Percentiles rank a stretch among this genome's conserved stretches.
Conservation (phyloP, 176 grass and related monocot genomes). For the Canna indica region DNA sequence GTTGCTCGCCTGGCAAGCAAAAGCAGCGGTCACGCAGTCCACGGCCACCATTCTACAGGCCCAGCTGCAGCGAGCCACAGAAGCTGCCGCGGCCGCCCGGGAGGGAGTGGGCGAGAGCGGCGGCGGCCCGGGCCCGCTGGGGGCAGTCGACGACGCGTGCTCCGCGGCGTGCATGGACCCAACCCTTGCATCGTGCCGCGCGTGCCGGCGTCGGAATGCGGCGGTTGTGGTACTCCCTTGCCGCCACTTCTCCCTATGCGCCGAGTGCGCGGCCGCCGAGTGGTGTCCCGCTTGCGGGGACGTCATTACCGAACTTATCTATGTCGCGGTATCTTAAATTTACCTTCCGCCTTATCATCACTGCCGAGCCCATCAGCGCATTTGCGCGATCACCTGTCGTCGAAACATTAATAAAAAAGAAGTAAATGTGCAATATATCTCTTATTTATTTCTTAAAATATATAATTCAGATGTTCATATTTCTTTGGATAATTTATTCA, state of each 20-base stretch:
- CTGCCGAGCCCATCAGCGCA: too few species aligned
- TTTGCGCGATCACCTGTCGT: background rate
- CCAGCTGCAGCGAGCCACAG: slow-evolving; percentile 49
- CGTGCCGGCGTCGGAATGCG: slow-evolving; percentile 24
- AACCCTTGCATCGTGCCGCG: slow-evolving; percentile 31
- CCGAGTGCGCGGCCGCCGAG: slow-evolving; percentile 28
- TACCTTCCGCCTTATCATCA: too few species aligned
- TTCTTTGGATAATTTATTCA: too few species aligned
- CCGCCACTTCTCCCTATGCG: slow-evolving; percentile 79
- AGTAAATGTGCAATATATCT: too few species aligned
- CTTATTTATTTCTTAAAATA: too few species aligned
- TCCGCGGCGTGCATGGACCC: too few species aligned
- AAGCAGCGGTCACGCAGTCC: slow-evolving; percentile 54
- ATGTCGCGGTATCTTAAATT: slow-evolving; percentile 41
- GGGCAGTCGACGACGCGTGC: too few species aligned
- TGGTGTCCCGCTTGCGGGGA: slow-evolving; percentile 51
- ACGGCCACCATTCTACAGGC: slow-evolving; percentile 50
- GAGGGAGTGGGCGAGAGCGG: slow-evolving; percentile 19
- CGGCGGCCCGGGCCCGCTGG: background rate
- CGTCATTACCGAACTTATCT: slow-evolving; percentile 46
- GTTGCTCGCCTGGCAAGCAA: slow-evolving; percentile 52
- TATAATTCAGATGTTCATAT: too few species aligned
- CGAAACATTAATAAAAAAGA: too few species aligned
- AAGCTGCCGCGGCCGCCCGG: slow-evolving; percentile 16
- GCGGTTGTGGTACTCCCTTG: slow-evolving; percentile 61